Percentiles rank a stretch among this genome's conserved stretches.
Conservation (phyloP, 805 yeast genomes). For the Wickerhamomyces alni region DNA sequence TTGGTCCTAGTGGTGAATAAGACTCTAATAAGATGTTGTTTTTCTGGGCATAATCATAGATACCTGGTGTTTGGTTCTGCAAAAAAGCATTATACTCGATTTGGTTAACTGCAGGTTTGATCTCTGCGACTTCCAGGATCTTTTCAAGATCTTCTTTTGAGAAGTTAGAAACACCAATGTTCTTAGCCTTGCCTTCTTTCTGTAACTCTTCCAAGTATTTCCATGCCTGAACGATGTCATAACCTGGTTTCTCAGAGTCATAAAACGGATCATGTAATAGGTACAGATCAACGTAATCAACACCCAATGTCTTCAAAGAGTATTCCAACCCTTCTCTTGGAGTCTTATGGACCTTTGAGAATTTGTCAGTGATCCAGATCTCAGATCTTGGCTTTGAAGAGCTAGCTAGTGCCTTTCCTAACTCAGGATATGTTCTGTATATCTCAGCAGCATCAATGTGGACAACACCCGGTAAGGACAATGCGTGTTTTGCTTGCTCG, state of each 20-base stretch:
- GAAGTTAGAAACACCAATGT: constrained; percentile 61
- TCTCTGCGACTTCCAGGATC: constrained; percentile 31
- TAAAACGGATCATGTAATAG: constrained; percentile 42
- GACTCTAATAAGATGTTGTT: constrained; percentile 54
- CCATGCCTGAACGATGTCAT: constrained; percentile 46
- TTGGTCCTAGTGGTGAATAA: constrained; percentile 63
- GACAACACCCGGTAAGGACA: constrained; percentile 39
- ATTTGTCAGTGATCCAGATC: constrained; percentile 52
- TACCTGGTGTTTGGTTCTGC: constrained; percentile 62
- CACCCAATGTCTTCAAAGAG: constrained; percentile 32
- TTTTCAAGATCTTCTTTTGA: constrained; percentile 38
- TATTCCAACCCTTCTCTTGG: constrained; percentile 37
- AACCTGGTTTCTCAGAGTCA: constrained; percentile 29
- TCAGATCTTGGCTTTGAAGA: constrained; percentile 40
- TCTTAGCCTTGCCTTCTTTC: constrained; percentile 47
- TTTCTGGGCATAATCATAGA: constrained; percentile 42
- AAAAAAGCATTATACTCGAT: constrained; percentile 61
- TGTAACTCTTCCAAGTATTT: constrained; percentile 39
- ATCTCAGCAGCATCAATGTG: constrained; percentile 57
- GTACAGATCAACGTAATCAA: constrained; percentile 47
- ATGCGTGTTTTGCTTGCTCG: constrained; percentile 25
- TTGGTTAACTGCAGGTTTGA: constrained; percentile 54
- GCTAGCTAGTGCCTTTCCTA: constrained; percentile 40
- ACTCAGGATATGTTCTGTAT: constrained; percentile 48
- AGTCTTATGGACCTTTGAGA: constrained; percentile 25